Base-by-base conservation (phyloP, 768 basidiomycete species). In the Leccinum boreale region DNA sequence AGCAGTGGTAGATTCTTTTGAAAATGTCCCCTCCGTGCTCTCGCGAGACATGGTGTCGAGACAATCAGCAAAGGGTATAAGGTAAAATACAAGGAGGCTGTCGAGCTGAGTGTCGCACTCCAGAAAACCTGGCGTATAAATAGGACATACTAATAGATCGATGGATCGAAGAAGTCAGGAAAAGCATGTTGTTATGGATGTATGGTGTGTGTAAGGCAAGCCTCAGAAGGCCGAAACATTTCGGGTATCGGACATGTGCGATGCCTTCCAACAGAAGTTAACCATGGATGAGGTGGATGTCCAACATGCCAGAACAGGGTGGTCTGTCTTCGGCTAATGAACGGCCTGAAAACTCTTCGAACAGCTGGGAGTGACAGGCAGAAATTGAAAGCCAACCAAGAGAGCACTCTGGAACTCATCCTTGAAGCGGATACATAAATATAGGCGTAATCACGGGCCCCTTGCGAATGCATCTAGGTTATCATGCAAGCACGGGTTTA, bases 21-120 rank as follows among this genome's bases (percentile, higher is more conserved):
- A 52, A 50, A 54, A 35, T 4, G n/a, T 12, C 21, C 35, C 35
- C 14, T 64, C 55, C 3, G 39, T 33, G 15, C 53, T 52, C 46
- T 59, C 44, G 50, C 44, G 24, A 35, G 60, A 57, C 65, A 67
- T 67, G 50, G 47, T 19, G 39, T 35, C 21, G 49, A 50, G 39
- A 24, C 42, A 21, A 21, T 15, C 11, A 19, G 48, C 12, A 33
- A 26, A 51, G n/a, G 45, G 35, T 23, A 26, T 23, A 39, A 44
- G 29, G 29, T 47, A 14, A 47, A 53, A 3, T 21, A 36, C 3
- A 29, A 24, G 36, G 23, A 52, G 19, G 4, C 3, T 47, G 28
- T 35, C 26, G 42, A 15, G 21, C 28, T 44, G 54, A 31, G 14
- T 42, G n/a, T 21, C 33, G 5, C 14, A 4, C 11, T 31, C 19